Conservation (phyloP, 257 asterid genomes). For the Fraxinus anomala region DNA sequence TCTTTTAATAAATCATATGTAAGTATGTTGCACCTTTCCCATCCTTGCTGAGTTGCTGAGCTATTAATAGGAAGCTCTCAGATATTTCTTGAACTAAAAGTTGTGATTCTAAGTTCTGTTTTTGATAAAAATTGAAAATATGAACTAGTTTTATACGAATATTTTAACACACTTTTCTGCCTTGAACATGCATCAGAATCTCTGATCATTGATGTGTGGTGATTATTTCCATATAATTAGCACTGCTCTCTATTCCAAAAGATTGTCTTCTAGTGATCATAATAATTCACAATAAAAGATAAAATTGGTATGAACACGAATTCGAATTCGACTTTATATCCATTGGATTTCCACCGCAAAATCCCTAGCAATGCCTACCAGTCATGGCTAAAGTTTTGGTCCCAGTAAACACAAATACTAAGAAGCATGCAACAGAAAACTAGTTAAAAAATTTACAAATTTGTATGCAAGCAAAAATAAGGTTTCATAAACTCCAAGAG, state of each 20-base stretch:
- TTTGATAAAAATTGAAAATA: background rate
- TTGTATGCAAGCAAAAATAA: no score
- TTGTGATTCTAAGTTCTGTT: background rate
- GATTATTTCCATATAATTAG: background rate
- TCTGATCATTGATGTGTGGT: background rate
- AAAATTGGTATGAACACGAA: background rate
- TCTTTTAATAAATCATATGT: background rate
- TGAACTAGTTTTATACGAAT: background rate
- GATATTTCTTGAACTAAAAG: background rate
- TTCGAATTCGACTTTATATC: no score
- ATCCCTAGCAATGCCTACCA: background rate
- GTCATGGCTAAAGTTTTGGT: background rate
- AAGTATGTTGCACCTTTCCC: background rate
- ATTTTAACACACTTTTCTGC: background rate
- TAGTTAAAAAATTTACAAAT: no score
- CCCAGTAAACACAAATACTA: no score
- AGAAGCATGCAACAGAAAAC: no score
- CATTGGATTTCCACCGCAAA: background rate
- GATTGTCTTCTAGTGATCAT: background rate
- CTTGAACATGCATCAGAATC: background rate
- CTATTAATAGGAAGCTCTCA: background rate
- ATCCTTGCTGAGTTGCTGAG: background rate
- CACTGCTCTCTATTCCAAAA: background rate
- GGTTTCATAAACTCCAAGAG: no score
- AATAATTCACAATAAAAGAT: background rate